A percentile compares a stretch with the other conserved stretches of the same genome.
These are phyloP conservation scores for Pelargonium cotyledonis DNA, from an alignment of 441 rosid genomes.

Conservation along the genomic window DNA sequence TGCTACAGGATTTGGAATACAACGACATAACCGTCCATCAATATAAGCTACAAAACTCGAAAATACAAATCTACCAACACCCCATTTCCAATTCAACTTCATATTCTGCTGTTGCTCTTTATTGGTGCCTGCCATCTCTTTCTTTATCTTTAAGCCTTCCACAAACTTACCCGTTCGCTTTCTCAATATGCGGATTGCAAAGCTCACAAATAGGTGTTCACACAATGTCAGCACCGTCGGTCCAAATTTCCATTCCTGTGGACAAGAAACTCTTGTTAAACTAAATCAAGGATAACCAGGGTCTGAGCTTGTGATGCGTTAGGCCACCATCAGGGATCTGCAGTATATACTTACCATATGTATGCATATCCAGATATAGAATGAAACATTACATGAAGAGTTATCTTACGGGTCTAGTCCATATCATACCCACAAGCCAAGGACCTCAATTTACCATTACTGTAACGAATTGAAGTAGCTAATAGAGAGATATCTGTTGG, in stretches of 20 bases:
- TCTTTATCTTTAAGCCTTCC: slow-evolving; percentile 34
- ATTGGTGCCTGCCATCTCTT: slow-evolving; percentile 16
- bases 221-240: slow-evolving; percentile 72
- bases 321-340: no score
- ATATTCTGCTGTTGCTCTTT: slow-evolving; percentile 29
- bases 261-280: not conserved
- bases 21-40: slow-evolving; percentile 84
- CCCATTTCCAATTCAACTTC: slow-evolving; percentile 70
- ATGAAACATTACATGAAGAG: not conserved
- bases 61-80: slow-evolving; percentile 58
- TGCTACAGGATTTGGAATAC: slow-evolving; percentile 75
- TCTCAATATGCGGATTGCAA: slow-evolving; percentile 65
- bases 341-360: no score
- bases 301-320: not conserved
- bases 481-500: no score
- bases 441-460: no score
- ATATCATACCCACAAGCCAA: no score
- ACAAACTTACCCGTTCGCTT: slow-evolving; percentile 49
- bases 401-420: not conserved
- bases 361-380: not conserved
- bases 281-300: not conserved
- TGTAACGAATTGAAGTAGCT: no score
- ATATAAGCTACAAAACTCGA: slow-evolving; percentile 79
- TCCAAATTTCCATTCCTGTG: slow-evolving; percentile 87
- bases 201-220: slow-evolving; percentile 91